A percentile compares a stretch with the other conserved stretches of the same genome.
Evolutionary conservation across 441 rosid species (phyloP).

Genomic region (Pelargonium cotyledonis): DNA sequence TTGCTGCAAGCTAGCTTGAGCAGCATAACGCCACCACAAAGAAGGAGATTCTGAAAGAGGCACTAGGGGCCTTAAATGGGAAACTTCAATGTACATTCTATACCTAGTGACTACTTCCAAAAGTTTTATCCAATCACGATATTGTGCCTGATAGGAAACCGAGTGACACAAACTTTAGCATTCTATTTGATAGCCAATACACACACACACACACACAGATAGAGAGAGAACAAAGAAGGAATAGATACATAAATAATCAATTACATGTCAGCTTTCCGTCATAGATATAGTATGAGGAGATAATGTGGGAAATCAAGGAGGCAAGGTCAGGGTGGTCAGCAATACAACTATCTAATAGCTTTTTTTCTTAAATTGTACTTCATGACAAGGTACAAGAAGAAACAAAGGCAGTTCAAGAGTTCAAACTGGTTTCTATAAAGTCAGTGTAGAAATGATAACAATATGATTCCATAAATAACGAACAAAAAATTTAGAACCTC

Average conservation of each 20-base stretch:
- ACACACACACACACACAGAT: too few relatives aligned
- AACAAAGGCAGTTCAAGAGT: background rate
- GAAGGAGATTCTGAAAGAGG: conserved; percentile 54
- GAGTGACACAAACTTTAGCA: conserved; percentile 17
- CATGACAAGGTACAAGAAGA: background rate
- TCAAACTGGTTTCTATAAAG: background rate
- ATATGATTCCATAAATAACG: background rate
- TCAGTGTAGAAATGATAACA: background rate
- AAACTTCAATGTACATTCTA: conserved; percentile 69
- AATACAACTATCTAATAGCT: too few relatives aligned
- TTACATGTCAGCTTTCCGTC: background rate
- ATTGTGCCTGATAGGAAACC: conserved; percentile 60
- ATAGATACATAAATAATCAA: too few relatives aligned
- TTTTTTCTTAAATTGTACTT: background rate
- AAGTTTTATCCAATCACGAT: conserved; percentile 94
- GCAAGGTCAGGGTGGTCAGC: background rate
- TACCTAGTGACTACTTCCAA: conserved; percentile 84
- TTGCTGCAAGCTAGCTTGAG: conserved; percentile 78
- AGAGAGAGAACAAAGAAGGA: background rate
- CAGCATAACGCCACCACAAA: conserved; percentile 94
- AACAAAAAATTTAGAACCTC: conserved; percentile 45
- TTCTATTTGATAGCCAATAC: conserved; percentile 18
- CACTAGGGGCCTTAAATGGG: conserved; percentile 81
- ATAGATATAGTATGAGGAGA: background rate
- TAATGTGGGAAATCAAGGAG: background rate